These are phyloP conservation scores for Blastobotrys capitulatus DNA, from an alignment of 1,139 yeast species.

Conservation along the genomic window DNA sequence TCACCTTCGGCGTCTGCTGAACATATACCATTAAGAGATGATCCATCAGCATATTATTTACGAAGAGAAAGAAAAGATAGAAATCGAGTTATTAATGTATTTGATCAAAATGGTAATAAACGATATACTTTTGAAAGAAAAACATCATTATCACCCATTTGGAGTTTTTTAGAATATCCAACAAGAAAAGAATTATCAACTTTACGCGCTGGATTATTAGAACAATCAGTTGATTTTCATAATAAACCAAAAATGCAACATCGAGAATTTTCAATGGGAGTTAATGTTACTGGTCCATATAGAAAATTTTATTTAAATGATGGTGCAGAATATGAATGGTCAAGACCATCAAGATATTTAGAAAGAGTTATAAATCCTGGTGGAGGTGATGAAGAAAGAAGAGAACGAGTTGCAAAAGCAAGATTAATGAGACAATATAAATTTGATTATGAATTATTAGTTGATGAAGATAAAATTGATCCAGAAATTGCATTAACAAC, in stretches of 20 bases:
- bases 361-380: constrained; percentile 50
- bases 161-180: constrained; percentile 47
- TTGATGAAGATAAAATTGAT: constrained; percentile 46
- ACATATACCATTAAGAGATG: constrained; percentile 24
- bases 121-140: constrained; percentile 48
- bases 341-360: constrained; percentile 44
- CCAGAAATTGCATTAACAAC: constrained; percentile 50
- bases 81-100: constrained; percentile 45
- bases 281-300: constrained; percentile 29
- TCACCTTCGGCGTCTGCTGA: constrained; percentile 10
- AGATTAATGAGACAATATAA: constrained; percentile 53
- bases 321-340: constrained; percentile 54
- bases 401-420: constrained; percentile 50
- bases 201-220: constrained; percentile 44
- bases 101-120: constrained; percentile 41
- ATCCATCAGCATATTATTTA: constrained; percentile 41
- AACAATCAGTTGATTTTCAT: constrained; percentile 47
- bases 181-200: constrained; percentile 47
- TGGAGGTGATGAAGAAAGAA: constrained; percentile 50
- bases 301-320: constrained; percentile 43
- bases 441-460: constrained; percentile 52
- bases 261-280: constrained; percentile 29
- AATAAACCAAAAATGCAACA: constrained; percentile 43
- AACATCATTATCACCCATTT: constrained; percentile 45
- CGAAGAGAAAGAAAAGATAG: constrained; percentile 47